Conservation (phyloP, 164 flowering plant genomes). For the Magnolia kwangsiensis region DNA sequence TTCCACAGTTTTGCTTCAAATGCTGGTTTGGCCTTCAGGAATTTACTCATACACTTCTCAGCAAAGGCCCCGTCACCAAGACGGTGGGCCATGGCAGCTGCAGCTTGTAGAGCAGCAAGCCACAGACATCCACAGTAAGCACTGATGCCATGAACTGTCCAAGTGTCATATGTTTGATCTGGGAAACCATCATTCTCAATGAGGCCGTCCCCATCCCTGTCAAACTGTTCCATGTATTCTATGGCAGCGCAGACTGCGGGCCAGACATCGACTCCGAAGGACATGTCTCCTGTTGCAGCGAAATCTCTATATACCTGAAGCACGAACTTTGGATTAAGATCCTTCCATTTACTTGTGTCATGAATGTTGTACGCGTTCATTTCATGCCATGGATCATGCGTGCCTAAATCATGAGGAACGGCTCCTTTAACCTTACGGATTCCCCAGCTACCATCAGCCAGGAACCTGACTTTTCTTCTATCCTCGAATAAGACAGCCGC, state of each 20-base stretch:
- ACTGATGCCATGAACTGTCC: slow-evolving; percentile 95
- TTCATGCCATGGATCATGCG: slow-evolving; percentile 92
- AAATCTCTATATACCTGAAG: slow-evolving; percentile 93
- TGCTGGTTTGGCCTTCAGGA: slow-evolving; percentile 53
- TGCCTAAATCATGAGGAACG: slow-evolving; percentile 90
- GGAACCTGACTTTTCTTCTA: slow-evolving; percentile 74
- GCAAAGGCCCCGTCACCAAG: slow-evolving; percentile 67
- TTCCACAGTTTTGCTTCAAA: slow-evolving; percentile 87
- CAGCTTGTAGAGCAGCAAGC: slow-evolving; percentile 97
- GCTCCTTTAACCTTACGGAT: slow-evolving; percentile 87
- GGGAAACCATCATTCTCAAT: slow-evolving; percentile 95
- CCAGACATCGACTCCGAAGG: slow-evolving; percentile 88
- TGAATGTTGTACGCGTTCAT: slow-evolving; percentile 96
- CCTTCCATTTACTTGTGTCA: slow-evolving; percentile 91
- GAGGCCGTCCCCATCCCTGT: slow-evolving; percentile 70
- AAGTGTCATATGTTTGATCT: slow-evolving; percentile 91
- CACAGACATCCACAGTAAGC: slow-evolving; percentile 94
- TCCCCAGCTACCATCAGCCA: slow-evolving; percentile 80
- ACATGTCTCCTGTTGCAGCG: slow-evolving; percentile 77
- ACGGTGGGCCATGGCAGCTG: slow-evolving; percentile 84
- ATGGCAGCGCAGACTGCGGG: slow-evolving; percentile 91
- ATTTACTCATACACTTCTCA: slow-evolving; percentile 56
- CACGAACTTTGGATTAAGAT: slow-evolving; percentile 84
- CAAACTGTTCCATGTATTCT: slow-evolving; percentile 94
- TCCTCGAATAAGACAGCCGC: slow-evolving; percentile 83